Percentiles rank a stretch among this genome's conserved stretches.
phyloP scores from a whole-genome alignment of 768 basidiomycete species.

The Mycena haematopus region DNA sequence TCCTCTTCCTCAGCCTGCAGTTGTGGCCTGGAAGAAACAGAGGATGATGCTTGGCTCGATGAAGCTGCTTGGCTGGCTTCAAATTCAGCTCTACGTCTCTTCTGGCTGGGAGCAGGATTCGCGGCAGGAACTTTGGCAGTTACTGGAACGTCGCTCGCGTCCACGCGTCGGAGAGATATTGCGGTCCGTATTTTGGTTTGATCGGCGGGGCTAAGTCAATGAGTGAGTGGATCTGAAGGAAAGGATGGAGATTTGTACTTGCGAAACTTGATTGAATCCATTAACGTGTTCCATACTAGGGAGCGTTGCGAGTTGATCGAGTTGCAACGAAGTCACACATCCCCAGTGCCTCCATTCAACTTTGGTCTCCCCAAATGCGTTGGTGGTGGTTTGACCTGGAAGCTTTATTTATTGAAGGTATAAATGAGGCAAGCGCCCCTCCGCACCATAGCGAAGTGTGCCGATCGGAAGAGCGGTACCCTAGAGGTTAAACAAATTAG shows the following conservation, averaged over 20 bases:
- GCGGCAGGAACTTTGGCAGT: conserved; percentile 41
- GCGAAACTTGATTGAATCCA: conserved; percentile 64
- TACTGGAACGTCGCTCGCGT: conserved; percentile 61
- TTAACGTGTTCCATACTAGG: conserved; percentile 49
- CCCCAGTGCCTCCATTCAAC: conserved; percentile 86
- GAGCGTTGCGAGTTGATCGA: conserved; percentile 53
- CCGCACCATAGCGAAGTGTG: conserved; percentile 67
- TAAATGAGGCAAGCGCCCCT: too few relatives aligned
- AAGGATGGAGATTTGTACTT: conserved; percentile 27
- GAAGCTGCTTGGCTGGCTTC: conserved; percentile 26
- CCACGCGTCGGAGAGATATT: conserved; percentile 57
- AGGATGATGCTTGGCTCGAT: conserved; percentile 23
- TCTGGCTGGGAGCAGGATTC: conserved; percentile 38
- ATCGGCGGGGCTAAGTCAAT: conserved; percentile 58
- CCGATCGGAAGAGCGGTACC: conserved; percentile 60
- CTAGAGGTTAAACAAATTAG: conserved; percentile 33
- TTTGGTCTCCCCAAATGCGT: conserved; percentile 58
- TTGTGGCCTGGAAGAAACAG: conserved; percentile 17
- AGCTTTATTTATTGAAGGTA: too few relatives aligned
- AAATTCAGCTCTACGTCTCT: conserved; percentile 51
- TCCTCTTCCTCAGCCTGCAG: conserved; percentile 44
- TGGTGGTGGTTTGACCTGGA: conserved; percentile 39
- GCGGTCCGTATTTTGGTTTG: conserved; percentile 68
- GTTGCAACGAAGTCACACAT: conserved; percentile 68
- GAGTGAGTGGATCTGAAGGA: not conserved